A percentile compares a stretch with the other conserved stretches of the same genome.
Conservation (phyloP, 305 asterid species). For the Rubia balearica region DNA sequence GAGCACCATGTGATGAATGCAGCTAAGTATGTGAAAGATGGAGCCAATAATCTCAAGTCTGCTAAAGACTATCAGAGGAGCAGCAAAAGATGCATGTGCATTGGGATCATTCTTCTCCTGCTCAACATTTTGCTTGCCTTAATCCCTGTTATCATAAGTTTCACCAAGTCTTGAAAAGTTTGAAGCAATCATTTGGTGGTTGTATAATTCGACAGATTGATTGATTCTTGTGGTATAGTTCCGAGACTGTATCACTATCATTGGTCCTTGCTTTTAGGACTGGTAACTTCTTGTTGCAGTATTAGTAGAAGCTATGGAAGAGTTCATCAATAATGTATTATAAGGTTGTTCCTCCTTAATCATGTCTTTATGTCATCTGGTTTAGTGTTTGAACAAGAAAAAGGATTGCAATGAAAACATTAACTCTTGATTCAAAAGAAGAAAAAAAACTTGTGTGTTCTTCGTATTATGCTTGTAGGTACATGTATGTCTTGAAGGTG, state of each 20-base stretch:
- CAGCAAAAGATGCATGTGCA: slow-evolving; percentile 65
- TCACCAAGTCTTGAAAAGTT: slow-evolving; percentile 40
- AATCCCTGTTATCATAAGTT: slow-evolving; percentile 60
- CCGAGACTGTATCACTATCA: not conserved
- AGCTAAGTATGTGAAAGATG: slow-evolving; percentile 52
- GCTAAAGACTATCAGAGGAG: slow-evolving; percentile 66
- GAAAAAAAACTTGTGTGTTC: too few relatives aligned
- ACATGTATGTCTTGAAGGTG: too few relatives aligned
- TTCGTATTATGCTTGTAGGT: too few relatives aligned
- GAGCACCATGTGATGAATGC: slow-evolving; percentile 80
- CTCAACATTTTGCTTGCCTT: slow-evolving; percentile 45
- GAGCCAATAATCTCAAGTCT: slow-evolving; percentile 58
- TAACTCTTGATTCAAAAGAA: too few relatives aligned
- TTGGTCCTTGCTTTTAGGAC: slow-evolving; percentile 14
- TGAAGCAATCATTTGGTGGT: not conserved
- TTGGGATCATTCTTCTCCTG: slow-evolving; percentile 57
- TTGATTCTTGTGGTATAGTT: not conserved
- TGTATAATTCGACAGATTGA: slow-evolving; percentile 7
- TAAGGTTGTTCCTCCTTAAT: not conserved
- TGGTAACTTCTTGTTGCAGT: not conserved
- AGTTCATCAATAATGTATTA: not conserved
- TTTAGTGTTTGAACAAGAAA: too few relatives aligned
- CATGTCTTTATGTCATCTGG: not conserved
- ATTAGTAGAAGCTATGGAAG: not conserved
- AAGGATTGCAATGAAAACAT: too few relatives aligned